A percentile compares a stretch with the other conserved stretches of the same genome.
These are phyloP conservation scores for Botrytis byssoidea DNA, from an alignment of 2,329 filamentous ascomycete species.

Conservation along the genomic window DNA sequence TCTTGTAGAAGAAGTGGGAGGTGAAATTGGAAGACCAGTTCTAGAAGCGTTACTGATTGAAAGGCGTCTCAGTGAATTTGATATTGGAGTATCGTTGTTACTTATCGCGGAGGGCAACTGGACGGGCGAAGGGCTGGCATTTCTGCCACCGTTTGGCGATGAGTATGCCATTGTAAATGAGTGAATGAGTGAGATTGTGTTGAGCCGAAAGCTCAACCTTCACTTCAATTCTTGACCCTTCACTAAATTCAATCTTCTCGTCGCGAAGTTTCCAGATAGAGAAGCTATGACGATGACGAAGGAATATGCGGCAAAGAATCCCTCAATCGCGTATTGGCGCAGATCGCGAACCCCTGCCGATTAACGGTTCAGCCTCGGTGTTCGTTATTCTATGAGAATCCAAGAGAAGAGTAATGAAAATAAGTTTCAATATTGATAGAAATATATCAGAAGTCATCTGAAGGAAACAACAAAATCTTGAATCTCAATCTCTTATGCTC, in stretches of 20 bases:
- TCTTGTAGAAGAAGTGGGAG: conserved; percentile 22
- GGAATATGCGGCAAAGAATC: neutral
- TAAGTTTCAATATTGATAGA: neutral
- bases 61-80: conserved; percentile 46
- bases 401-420: neutral
- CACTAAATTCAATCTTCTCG: conserved; percentile 2
- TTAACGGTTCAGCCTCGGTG: conserved; percentile 9
- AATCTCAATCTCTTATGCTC: neutral
- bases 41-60: conserved; percentile 30
- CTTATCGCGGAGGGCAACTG: conserved; percentile 27
- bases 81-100: conserved; percentile 26
- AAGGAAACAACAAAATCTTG: neutral
- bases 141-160: conserved; percentile 22
- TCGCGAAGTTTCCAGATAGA: neutral
- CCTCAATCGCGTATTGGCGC: neutral
- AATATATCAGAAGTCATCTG: neutral
- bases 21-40: conserved; percentile 26
- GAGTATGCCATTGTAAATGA: conserved; percentile 20
- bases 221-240: conserved; percentile 9
- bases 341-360: conserved; percentile 14
- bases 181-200: neutral
- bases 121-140: conserved; percentile 20
- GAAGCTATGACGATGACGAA: conserved; percentile 21
- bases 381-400: neutral
- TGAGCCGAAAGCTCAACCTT: conserved; percentile 20